These are phyloP conservation scores for Syzygium jambos DNA, from an alignment of 345 rosid genomes.

Conservation along the genomic window DNA sequence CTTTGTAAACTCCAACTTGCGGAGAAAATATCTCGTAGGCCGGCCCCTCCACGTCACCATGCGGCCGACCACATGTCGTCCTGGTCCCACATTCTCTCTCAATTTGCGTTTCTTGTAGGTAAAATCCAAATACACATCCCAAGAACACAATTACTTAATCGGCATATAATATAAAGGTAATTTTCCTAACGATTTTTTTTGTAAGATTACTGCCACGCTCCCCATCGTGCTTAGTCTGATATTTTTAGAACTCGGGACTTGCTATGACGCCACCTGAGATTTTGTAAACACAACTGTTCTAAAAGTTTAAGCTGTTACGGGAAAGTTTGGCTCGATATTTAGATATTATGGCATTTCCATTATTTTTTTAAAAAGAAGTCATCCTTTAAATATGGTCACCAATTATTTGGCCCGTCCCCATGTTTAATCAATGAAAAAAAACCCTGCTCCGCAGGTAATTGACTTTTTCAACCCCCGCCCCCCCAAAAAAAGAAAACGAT, in stretches of 20 bases:
- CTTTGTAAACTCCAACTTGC: too few species aligned
- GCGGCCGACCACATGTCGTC: too few species aligned
- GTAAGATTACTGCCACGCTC: too few species aligned
- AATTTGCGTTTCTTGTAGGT: not conserved
- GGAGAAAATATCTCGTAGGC: too few species aligned
- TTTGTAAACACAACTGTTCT: too few species aligned
- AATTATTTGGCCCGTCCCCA: not conserved
- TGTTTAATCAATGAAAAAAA: not conserved
- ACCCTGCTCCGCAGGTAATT: not conserved
- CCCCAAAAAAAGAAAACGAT: not conserved
- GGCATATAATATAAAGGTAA: not conserved
- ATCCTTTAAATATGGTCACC: not conserved
- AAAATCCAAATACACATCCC: not conserved
- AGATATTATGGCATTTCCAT: too few species aligned
- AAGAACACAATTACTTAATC: not conserved
- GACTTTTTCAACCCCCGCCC: not conserved
- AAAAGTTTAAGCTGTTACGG: too few species aligned
- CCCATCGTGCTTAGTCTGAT: too few species aligned
- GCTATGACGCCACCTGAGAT: too few species aligned
- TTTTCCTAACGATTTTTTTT: not conserved
- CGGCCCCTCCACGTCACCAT: too few species aligned
- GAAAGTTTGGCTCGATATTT: too few species aligned
- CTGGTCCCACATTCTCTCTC: not conserved
- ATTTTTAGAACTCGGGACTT: too few species aligned
- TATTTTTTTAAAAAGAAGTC: not conserved